Conservation (phyloP, 805 yeast genomes). For the Cyberlindnera suaveolens region DNA sequence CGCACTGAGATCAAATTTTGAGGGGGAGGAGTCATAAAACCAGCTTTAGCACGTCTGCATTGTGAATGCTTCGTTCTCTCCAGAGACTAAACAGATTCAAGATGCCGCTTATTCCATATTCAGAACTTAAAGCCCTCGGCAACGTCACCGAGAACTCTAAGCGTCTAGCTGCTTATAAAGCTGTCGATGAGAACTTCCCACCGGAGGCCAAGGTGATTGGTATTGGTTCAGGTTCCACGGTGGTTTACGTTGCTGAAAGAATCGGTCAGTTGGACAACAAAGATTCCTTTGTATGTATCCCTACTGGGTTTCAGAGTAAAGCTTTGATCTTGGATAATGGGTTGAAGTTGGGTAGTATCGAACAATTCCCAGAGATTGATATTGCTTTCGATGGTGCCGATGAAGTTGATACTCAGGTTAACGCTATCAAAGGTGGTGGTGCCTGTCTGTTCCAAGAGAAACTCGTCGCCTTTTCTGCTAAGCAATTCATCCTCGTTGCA, state of each 20-base stretch:
- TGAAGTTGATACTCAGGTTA: conserved; percentile 77
- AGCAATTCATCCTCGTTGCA: conserved; percentile 80
- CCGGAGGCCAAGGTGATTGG: conserved; percentile 71
- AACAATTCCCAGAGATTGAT: conserved; percentile 76
- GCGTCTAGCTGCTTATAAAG: conserved; percentile 81
- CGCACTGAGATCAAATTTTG: neutral
- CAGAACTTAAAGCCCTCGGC: conserved; percentile 25
- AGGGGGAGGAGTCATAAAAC: neutral
- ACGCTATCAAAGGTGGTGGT: conserved; percentile 97
- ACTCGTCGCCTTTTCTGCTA: conserved; percentile 77
- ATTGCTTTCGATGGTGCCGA: conserved; percentile 98
- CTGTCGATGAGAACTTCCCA: conserved; percentile 85
- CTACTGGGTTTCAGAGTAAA: conserved; percentile 95
- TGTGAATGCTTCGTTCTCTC: neutral
- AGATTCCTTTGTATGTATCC: conserved; percentile 65
- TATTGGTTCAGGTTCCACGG: conserved; percentile 96
- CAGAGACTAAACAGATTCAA: neutral
- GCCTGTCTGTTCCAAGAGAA: conserved; percentile 97
- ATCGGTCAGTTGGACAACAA: conserved; percentile 62
- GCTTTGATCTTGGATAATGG: conserved; percentile 81
- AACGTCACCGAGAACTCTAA: conserved; percentile 73
- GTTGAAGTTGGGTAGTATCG: conserved; percentile 70
- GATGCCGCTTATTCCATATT: conserved; percentile 21
- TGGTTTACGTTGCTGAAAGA: conserved; percentile 93
- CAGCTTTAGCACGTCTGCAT: neutral